phyloP scores from a whole-genome alignment of 2,329 filamentous ascomycete species.

The Graphium sp. region DNA sequence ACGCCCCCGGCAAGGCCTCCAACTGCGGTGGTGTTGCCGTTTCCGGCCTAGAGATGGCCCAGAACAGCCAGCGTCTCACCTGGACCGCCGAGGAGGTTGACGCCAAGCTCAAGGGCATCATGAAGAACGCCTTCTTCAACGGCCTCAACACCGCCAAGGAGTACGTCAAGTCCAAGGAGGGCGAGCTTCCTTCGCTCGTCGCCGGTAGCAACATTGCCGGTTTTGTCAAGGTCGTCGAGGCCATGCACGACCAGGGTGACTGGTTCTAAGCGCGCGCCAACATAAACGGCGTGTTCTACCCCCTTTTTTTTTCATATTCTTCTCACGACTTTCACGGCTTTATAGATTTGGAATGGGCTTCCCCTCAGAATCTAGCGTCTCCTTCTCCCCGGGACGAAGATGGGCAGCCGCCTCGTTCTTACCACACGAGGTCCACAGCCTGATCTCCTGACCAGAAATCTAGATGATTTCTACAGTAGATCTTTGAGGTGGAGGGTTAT shows the following conservation, averaged over 20 bases:
- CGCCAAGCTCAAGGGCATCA: constrained; percentile 77
- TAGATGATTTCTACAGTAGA: too few species aligned
- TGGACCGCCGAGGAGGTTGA: constrained; percentile 91
- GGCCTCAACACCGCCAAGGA: constrained; percentile 78
- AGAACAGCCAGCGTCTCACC: constrained; percentile 76
- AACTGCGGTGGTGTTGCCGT: constrained; percentile 97
- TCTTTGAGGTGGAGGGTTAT: too few species aligned
- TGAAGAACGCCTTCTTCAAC: constrained; percentile 85
- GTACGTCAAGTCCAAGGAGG: constrained; percentile 65
- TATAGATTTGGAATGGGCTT: too few species aligned
- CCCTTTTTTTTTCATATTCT: constrained; percentile 1
- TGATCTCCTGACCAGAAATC: too few species aligned
- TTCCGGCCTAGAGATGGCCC: constrained; percentile 95
- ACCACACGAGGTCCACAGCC: too few species aligned
- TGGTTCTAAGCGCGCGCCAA: constrained; percentile 46
- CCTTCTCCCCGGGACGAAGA: too few species aligned
- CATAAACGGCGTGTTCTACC: too few species aligned
- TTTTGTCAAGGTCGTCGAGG: constrained; percentile 86
- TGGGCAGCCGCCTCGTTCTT: too few species aligned
- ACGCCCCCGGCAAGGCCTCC: constrained; percentile 90
- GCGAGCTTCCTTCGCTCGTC: constrained; percentile 76
- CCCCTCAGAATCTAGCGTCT: too few species aligned
- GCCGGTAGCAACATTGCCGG: constrained; percentile 95
- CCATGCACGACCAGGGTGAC: constrained; percentile 94
- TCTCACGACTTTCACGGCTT: neutral